Base-by-base conservation (phyloP, 352 stramenopile genomes). In the Phytophthora boehmeriae region DNA sequence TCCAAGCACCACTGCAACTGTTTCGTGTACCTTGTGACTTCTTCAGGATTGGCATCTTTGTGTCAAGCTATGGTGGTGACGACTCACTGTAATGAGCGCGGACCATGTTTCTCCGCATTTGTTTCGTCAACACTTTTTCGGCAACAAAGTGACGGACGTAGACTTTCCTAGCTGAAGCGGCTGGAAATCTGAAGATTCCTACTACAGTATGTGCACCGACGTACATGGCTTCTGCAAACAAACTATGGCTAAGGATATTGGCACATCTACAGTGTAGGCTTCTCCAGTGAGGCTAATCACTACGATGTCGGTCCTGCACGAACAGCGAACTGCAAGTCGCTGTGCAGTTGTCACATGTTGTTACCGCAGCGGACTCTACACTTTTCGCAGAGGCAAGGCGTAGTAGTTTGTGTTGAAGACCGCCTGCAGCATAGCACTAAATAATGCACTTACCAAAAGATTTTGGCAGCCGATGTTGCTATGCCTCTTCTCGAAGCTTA, bases 91-190 rank as follows among this genome's bases (percentile, higher is more conserved):
- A 9, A 9, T 4, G 3, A 4, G 34, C 14, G 9, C n/a, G 38
- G 38, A 44, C 22, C 38, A 16, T 44, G 38, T 44, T 44, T 44
- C 38, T 44, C 38, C 38, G 38, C 38, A 44, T 11, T 41, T 44
- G 38, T 44, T 17, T 44, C 38, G 38, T 44, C 38, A 44, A 44
- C 38, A 17, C 38, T 44, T 44, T 44, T 17, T 42, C 4, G n/a
- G n/a, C n/a, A n/a, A n/a, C n/a, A n/a, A 30, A 6, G 25, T 6
- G 25, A 6, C 6, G 25, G 25, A 30, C 6, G 25, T 30, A 6
- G 25, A 30, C 6, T 30, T 30, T 3, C 3, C 25, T 30, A 3
- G 6, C 25, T 30, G 25, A 8, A 30, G 25, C 6, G 25, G 4
- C 9, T 17, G 14, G 4, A 17, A 44, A 44, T 4, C 9, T 44